These are phyloP conservation scores for Plasmopara viticola DNA, from an alignment of 352 stramenopile genomes.

Conservation along the genomic window DNA sequence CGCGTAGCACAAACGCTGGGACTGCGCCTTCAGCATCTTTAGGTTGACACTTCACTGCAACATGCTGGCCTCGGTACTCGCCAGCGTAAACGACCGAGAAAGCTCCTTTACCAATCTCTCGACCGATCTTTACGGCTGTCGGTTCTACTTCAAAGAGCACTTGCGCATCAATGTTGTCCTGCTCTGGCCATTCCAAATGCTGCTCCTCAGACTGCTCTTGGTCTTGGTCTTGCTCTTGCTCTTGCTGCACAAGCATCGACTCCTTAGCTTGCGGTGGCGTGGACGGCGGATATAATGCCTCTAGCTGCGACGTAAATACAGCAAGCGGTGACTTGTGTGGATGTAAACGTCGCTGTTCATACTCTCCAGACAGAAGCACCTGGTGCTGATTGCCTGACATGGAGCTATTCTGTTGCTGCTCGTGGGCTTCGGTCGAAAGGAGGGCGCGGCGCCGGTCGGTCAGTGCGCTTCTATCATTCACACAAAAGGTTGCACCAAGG, in stretches of 20 bases:
- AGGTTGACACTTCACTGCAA: conserved; percentile 82
- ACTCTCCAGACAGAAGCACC: conserved; percentile 32
- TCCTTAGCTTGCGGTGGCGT: background rate
- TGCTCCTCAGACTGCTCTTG: conserved; percentile 17
- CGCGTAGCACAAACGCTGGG: conserved; percentile 67
- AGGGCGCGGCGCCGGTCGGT: conserved; percentile 19
- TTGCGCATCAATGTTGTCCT: conserved; percentile 13
- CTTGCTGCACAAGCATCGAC: conserved; percentile 6
- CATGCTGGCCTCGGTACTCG: conserved; percentile 62
- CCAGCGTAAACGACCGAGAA: conserved; percentile 77
- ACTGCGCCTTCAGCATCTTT: conserved; percentile 69
- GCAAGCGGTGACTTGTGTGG: conserved; percentile 16
- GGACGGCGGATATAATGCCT: conserved; percentile 12
- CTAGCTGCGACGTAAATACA: conserved; percentile 23
- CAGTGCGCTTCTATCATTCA: conserved; percentile 24
- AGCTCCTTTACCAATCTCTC: conserved; percentile 79
- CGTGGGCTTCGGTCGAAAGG: conserved; percentile 2
- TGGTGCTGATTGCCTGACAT: conserved; percentile 28
- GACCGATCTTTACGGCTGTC: conserved; percentile 57
- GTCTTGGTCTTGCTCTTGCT: conserved; percentile 15
- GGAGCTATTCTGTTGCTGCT: conserved; percentile 5
- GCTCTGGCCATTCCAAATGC: conserved; percentile 18
- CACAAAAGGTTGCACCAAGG: conserved; percentile 25
- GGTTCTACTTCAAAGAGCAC: conserved; percentile 55
- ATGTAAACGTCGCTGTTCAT: conserved; percentile 23